These are phyloP conservation scores for Porcisia hertigi DNA, from an alignment of 208 protist species.

Conservation along the genomic window DNA sequence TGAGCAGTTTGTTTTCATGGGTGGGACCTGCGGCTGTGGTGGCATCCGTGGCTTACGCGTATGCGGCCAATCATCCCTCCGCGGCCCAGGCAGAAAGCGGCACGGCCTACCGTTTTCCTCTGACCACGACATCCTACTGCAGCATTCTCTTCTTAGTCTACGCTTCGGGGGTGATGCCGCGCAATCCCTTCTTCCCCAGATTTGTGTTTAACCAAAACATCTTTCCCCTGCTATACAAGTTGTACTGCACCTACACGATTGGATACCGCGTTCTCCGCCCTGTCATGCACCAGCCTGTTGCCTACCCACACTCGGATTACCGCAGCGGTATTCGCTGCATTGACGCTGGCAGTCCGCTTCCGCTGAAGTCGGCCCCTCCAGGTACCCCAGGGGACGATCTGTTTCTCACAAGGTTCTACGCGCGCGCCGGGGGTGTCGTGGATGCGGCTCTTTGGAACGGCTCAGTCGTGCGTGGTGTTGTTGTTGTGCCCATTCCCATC, in stretches of 20 bases:
- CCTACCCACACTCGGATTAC: conserved; percentile 81
- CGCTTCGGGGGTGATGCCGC: conserved; percentile 44
- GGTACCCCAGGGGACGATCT: neutral
- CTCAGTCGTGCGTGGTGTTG: conserved; percentile 10
- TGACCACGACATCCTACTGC: conserved; percentile 30
- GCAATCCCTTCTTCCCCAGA: conserved; percentile 57
- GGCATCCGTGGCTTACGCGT: conserved; percentile 34
- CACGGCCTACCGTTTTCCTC: conserved; percentile 19
- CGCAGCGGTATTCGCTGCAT: conserved; percentile 66
- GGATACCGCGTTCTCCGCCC: conserved; percentile 57
- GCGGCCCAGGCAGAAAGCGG: conserved; percentile 1
- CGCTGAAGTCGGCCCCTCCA: conserved; percentile 11
- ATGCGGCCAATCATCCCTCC: conserved; percentile 30
- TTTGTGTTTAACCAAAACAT: conserved; percentile 56
- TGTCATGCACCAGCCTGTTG: conserved; percentile 54
- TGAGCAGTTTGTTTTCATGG: conserved; percentile 4
- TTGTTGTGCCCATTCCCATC: conserved; percentile 79
- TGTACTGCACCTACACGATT: conserved; percentile 73
- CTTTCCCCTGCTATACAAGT: conserved; percentile 63
- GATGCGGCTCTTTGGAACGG: conserved; percentile 21
- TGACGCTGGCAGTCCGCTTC: conserved; percentile 21
- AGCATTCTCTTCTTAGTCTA: conserved; percentile 40
- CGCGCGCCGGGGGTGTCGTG: conserved; percentile 13
- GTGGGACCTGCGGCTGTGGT: conserved; percentile 29
- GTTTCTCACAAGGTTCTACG: conserved; percentile 23